Evolutionary conservation across 2,329 filamentous ascomycete genomes (phyloP), one percentile per base, ranked within the genome.

Genomic region (Dryadomyces quercivorus): DNA sequence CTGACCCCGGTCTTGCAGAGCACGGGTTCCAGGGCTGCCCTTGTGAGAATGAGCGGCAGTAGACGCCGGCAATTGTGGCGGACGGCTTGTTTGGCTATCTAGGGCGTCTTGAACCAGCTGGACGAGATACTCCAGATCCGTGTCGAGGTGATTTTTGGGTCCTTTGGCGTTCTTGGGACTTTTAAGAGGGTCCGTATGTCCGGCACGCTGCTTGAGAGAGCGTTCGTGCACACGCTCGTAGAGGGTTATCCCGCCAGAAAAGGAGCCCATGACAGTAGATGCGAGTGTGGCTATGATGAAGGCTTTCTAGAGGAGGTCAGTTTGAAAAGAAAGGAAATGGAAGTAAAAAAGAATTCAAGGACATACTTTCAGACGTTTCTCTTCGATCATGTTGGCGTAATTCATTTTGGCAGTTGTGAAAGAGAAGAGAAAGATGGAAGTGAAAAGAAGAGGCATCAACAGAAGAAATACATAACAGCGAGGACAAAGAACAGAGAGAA

Each of bases 271-370:
- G 15, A 70, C 62, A 7, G 69, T 70, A 13, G 68, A 69, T 48
- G 66, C 65, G 21, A 70, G 65, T 2, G 67, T 69, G n/a, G 68
- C 68, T 31, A 70, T 61, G 40, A 70, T 67, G 58, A 70, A 70
- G 5, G 65, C 65, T 64, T 69, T 66, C 66, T 69, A 38, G 13
- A 42, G 12, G 42, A 15, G 46, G 50, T 50, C 18, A 54, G 51
- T 13, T 43, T n/a, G n/a, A n/a, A n/a, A n/a, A n/a, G n/a, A n/a
- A 42, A 3, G 16, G 12, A 26, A 10, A 9, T 44, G 15, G 38
- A 43, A 16, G 21, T 8, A 34, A 13, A 6, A 10, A 6, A n/a
- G 5, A 2, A 34, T 4, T 6, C 5, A 2, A 31, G 7, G 36
- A 18, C 63, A 49, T 50, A 68, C 66, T 57, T 67, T 69, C 54